Conservation (phyloP, 2,329 filamentous ascomycete species). For the Fusarium domesticum region DNA sequence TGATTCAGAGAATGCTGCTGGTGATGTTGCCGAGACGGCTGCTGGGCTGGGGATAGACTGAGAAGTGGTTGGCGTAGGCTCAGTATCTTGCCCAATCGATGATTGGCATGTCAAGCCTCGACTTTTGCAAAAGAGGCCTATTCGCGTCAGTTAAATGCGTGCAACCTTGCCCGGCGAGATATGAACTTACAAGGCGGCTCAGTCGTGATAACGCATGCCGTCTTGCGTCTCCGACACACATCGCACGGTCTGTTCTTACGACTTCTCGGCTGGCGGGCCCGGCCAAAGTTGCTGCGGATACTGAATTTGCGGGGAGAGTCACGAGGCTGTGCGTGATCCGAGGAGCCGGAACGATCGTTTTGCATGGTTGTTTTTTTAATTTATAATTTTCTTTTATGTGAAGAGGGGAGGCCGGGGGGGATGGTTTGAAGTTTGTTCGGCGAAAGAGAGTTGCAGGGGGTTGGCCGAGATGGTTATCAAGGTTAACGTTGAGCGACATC, state of each 20-base stretch:
- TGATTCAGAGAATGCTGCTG: constrained; percentile 13
- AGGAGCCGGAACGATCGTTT: constrained; percentile 11
- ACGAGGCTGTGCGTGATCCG: constrained; percentile 11
- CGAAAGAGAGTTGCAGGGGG: too few species aligned
- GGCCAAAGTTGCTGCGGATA: constrained; percentile 42
- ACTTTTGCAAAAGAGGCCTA: constrained; percentile 36
- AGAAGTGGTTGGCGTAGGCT: neutral
- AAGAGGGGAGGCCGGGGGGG: constrained; percentile 1
- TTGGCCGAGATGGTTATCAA: too few species aligned
- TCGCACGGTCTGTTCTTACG: constrained; percentile 48
- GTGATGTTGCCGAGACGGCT: constrained; percentile 12
- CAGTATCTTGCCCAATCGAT: constrained; percentile 21
- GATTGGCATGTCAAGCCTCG: constrained; percentile 35
- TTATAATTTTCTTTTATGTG: constrained; percentile 3
- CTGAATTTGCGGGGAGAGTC: constrained; percentile 36
- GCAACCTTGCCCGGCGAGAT: neutral
- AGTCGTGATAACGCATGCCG: constrained; percentile 45
- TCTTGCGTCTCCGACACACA: constrained; percentile 44
- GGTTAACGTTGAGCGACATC: too few species aligned
- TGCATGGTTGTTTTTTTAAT: constrained; percentile 15
- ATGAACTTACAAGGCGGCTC: constrained; percentile 42
- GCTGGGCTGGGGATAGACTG: constrained; percentile 6
- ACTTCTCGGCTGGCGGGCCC: constrained; percentile 40
- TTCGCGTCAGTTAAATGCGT: neutral
- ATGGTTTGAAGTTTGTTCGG: constrained; percentile 8